Evolutionary conservation across 2,329 filamentous ascomycete species (phyloP), one percentile per base, ranked within the genome.

Genomic region (Achaetomium macrosporum): DNA sequence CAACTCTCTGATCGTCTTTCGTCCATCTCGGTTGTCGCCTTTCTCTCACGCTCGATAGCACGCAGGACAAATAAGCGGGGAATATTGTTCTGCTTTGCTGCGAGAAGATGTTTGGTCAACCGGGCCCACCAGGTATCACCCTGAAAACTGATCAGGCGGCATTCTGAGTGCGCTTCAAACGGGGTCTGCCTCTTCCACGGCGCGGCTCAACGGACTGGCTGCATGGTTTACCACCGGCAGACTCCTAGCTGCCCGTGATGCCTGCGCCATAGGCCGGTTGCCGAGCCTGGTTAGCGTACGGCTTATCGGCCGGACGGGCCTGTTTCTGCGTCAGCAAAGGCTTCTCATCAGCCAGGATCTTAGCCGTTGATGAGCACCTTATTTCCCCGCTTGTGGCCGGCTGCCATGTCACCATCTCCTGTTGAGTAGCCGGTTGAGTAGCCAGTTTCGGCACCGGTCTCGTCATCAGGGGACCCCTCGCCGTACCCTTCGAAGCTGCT

Each of bases 391-490:
- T 85, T 85, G 61, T 77, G 72, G 59, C 73, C 76, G 41, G 68
- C 66, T 56, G 68, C 69, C 61, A 71, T 70, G 51, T 85, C 85
- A 60, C 83, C 82, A 59, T 87, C 86, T 53, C n/a, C n/a, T n/a
- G n/a, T n/a, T n/a, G n/a, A n/a, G n/a, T n/a, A n/a, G n/a, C 83
- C 85, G 19, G 85, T 88, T 19, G 84, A 88, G 63, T 89, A 85
- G n/a, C 80, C 82, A 15, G 72, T 73, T 12, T 79, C 83, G 51
- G 67, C 64, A 42, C 76, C 81, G 9, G 66, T 68, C 57, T 86
- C 85, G 58, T 88, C 85, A 57, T 90, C 86, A 10, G 77, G 77
- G 60, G 77, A 89, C 33, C 84, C 83, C 60, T 90, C 85, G 42
- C 81, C 79, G 63, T 90, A 90, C 40, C 87, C 87, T 62, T 87